Evolutionary conservation across 345 rosid species (phyloP).

Genomic region (Hypericum perforatum): DNA sequence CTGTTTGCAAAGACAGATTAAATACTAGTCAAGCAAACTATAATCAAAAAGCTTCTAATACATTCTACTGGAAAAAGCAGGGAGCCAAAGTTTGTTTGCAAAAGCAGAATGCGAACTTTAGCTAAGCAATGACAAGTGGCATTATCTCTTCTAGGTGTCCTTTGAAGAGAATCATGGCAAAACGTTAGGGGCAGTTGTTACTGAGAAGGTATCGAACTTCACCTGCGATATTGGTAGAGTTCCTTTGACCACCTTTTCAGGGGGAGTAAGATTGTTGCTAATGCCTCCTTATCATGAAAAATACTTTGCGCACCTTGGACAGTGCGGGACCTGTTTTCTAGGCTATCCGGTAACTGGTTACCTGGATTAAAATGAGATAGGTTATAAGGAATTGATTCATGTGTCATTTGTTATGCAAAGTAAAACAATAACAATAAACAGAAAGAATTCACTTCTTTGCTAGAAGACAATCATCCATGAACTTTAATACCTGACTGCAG

Average conservation of each 20-base stretch:
- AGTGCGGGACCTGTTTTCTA: conserved; percentile 74
- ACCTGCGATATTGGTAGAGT: conserved; percentile 49
- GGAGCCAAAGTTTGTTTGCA: too few relatives aligned
- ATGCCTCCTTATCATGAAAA: conserved; percentile 65
- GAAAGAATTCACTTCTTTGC: too few relatives aligned
- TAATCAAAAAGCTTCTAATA: too few relatives aligned
- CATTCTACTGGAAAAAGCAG: too few relatives aligned
- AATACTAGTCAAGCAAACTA: too few relatives aligned
- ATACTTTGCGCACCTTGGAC: conserved; percentile 79
- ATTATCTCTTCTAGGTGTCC: not conserved
- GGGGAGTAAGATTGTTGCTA: conserved; percentile 50
- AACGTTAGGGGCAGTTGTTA: not conserved
- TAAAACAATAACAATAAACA: not conserved
- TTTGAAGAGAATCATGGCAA: not conserved
- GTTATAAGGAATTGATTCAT: not conserved
- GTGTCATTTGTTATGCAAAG: not conserved
- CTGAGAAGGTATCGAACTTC: not conserved
- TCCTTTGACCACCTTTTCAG: conserved; percentile 66
- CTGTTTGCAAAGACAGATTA: too few relatives aligned
- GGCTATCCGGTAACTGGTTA: conserved; percentile 56
- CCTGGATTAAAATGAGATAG: conserved; percentile 48
- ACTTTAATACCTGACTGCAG: conserved; percentile 43
- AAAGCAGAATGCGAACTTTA: too few relatives aligned
- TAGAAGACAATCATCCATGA: too few relatives aligned
- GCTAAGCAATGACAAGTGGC: too few relatives aligned